These are phyloP conservation scores for Trichoderma breve DNA, from an alignment of 2,329 filamentous ascomycete species.

Conservation along the genomic window DNA sequence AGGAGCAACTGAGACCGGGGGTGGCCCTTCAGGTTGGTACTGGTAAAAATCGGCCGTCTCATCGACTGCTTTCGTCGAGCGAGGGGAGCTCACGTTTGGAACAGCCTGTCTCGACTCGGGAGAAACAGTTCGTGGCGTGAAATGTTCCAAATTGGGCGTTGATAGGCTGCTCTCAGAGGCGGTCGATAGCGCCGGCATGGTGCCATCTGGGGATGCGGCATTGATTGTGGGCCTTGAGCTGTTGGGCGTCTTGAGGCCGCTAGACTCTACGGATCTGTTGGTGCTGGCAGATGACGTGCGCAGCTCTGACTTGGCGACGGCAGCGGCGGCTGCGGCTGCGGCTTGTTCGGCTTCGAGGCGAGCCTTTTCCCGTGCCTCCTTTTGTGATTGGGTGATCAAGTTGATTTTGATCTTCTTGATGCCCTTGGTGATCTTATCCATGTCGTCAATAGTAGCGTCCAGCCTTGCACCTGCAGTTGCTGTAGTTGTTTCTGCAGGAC, in stretches of 20 bases:
- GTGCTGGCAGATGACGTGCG: constrained; percentile 4
- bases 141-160: constrained; percentile 28
- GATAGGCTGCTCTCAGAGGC: constrained; percentile 27
- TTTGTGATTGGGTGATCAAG: constrained; percentile 57
- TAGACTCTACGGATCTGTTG: constrained; percentile 6
- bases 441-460: constrained; percentile 34
- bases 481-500: constrained; percentile 20
- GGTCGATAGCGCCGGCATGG: constrained; percentile 24
- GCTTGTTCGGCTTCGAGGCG: constrained; percentile 26
- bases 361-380: constrained; percentile 49
- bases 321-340: neutral
- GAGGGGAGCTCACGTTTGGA: constrained; percentile 33
- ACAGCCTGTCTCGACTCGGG: constrained; percentile 27
- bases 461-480: constrained; percentile 18
- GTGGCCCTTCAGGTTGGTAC: constrained; percentile 56
- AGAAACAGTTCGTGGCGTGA: constrained; percentile 24
- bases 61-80: constrained; percentile 28
- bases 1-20: constrained; percentile 37
- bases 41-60: constrained; percentile 44
- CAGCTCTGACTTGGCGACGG: neutral
- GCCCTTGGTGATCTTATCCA: constrained; percentile 56
- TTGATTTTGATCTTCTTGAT: constrained; percentile 65
- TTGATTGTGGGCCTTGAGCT: neutral
- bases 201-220: constrained; percentile 3
- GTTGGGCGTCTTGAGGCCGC: constrained; percentile 8